Evolutionary conservation across 225 moss, liverwort and hornwort species (phyloP).

Genomic region (Rhytidiadelphus loreus): DNA sequence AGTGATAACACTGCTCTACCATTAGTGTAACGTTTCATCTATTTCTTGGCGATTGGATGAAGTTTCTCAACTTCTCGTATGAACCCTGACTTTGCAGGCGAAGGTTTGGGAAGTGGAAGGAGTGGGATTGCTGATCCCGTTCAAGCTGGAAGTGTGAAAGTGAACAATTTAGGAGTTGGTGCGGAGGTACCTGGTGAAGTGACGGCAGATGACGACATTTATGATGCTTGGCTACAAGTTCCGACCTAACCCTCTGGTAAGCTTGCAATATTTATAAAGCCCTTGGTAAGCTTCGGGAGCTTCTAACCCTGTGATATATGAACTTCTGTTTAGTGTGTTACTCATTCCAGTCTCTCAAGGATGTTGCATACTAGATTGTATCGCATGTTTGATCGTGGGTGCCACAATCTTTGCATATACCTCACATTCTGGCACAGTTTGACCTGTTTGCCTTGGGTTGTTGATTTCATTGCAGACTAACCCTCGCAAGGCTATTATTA

Average conservation of each 20-base stretch:
- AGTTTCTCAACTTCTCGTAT: neutral
- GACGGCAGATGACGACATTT: slow-evolving; percentile 97
- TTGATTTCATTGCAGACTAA: slow-evolving; percentile 64
- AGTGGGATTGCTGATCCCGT: slow-evolving; percentile 96
- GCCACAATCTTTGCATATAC: neutral
- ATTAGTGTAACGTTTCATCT: neutral
- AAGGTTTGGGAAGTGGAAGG: slow-evolving; percentile 97
- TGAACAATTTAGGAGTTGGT: slow-evolving; percentile 97
- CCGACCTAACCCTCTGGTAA: slow-evolving; percentile 97
- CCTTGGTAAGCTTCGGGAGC: neutral
- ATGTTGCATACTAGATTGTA: neutral
- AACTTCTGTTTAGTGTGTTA: neutral
- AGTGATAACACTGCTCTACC: neutral
- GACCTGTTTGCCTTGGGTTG: neutral
- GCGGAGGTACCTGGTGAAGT: slow-evolving; percentile 99
- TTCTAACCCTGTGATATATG: neutral
- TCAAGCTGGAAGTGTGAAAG: slow-evolving; percentile 90
- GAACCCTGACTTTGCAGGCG: slow-evolving; percentile 39
- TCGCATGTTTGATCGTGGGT: neutral
- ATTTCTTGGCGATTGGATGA: neutral
- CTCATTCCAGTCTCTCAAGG: neutral
- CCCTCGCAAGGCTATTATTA: slow-evolving; percentile 97
- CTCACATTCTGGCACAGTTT: neutral
- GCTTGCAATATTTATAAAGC: neutral
- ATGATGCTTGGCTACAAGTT: slow-evolving; percentile 98